phyloP scores from a whole-genome alignment of 1,139 yeast genomes.

The Wickerhamiella infanticola region DNA sequence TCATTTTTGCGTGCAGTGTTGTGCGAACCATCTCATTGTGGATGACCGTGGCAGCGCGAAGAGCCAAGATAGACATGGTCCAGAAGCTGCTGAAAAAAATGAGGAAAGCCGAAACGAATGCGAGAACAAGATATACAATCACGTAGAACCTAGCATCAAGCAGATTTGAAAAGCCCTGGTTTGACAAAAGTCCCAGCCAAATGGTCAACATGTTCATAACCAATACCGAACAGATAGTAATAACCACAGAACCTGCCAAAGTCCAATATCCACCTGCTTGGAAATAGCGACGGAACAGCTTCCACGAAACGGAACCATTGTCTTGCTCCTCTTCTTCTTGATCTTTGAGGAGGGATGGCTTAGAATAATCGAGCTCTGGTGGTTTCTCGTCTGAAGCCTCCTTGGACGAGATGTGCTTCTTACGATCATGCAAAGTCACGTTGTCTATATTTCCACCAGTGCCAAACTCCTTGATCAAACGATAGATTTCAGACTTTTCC shows the following conservation, averaged over 20 bases:
- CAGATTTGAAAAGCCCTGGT: conserved; percentile 35
- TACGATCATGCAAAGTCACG: conserved; percentile 12
- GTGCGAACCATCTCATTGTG: conserved; percentile 68
- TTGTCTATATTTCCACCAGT: conserved; percentile 15
- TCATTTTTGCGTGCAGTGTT: conserved; percentile 64
- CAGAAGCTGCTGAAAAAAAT: conserved; percentile 6
- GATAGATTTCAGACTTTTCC: conserved; percentile 16
- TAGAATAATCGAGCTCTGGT: conserved; percentile 36
- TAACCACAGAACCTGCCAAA: conserved; percentile 1
- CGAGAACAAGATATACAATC: conserved; percentile 6
- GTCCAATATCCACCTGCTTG: conserved; percentile 6
- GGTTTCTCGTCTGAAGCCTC: conserved; percentile 3
- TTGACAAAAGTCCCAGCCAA: conserved; percentile 14
- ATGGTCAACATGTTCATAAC: conserved; percentile 10
- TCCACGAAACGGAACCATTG: conserved; percentile 10
- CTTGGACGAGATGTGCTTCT: conserved; percentile 5
- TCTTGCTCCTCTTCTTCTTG: conserved; percentile 14
- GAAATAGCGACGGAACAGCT: conserved; percentile 14
- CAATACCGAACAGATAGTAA: conserved; percentile 11
- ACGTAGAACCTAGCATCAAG: conserved; percentile 45
- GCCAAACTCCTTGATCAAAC: conserved; percentile 25
- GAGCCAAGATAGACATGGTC: conserved; percentile 12
- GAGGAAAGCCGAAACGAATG: conserved; percentile 50
- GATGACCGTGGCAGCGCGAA: conserved; percentile 23
- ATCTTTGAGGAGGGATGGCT: conserved; percentile 1